Evolutionary conservation across 2,329 filamentous ascomycete species (phyloP), one percentile per base, ranked within the genome.

Genomic region (Sclerotinia nivalis): DNA sequence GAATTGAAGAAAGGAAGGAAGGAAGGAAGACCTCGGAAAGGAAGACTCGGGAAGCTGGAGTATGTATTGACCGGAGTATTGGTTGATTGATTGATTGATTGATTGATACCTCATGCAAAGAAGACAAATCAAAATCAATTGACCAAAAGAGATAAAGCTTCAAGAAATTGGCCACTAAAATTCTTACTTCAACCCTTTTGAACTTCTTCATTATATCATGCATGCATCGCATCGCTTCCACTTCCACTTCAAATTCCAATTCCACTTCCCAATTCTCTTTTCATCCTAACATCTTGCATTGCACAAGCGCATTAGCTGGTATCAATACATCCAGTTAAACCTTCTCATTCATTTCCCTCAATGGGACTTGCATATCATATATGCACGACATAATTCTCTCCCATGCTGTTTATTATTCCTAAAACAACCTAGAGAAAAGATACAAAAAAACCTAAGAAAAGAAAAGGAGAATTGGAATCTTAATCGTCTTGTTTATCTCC

Each of bases 371-470:
- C 62, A 70, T 70, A 28, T 25, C 62, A 70, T 70, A 28, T 25
- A 61, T 70, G 64, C 69, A 70, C 64, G 37, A 70, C 62, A 70
- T 69, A 40, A 45, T 47, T 55, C 31, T 54, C 34, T 15, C 28
- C 34, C 45, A 25, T 54, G 47, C 34, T 50, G 56, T 66, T 43
- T 40, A n/a, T 37, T 50, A 34, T 50, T 50, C 45, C 45, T 12
- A 12, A 52, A 64, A 52, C 31, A 64, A 40, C 8, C 61, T 52
- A 37, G 45, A 37, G 45, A 13, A 28, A 28, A 37, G 4, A 47
- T 20, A 50, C 20, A 5, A 4, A 8, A 50, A 56, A 2, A 6
- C 4, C 7, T n/a, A 12, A 4, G 20, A 49, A n/a, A 49, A 47
- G 15, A 20, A 50, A 61, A 25, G 45, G 25, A 15, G 43, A 15